Evolutionary conservation across 352 stramenopile species (phyloP), one percentile per base, ranked within the genome.

Genomic region (Phytophthora megakarya): DNA sequence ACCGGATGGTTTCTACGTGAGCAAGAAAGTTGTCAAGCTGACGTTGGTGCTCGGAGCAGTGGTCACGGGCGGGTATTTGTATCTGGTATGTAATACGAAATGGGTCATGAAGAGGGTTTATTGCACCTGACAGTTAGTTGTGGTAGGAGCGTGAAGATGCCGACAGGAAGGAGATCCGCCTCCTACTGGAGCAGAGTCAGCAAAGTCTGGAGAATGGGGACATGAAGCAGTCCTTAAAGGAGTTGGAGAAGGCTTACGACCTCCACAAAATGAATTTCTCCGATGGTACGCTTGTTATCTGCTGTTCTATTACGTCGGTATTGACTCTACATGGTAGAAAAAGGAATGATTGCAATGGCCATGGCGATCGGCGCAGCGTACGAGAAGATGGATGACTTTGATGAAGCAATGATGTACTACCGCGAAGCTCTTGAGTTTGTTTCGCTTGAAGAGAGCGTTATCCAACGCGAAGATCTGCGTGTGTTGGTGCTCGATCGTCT

Each of bases 401-500:
- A 53, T 3, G 46, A 69, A 30, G 83, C 83, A 9, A 80, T 73
- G 18, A 61, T 70, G 26, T 89, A 80, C 52, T 92, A 92, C 52
- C 60, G 73, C 10, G 79, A 90, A 10, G 79, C 77, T 11, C 57
- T 92, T 10, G 45, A 72, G 12, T 65, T 70, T 25, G 16, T 86
- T 25, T 45, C 65, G 2, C 19, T 61, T 28, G 47, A 65, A n/a
- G 23, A 15, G 10, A 30, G 48, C 7, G 1, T 52, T 12, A 39
- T 46, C 2, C 62, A 78, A 25, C 65, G 70, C 7, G 65, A 77
- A 10, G 45, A 77, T 37, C 57, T 65, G 8, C 77, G 72, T 23
- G 39, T 89, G 2, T 61, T 88, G 40, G 70, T 77, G 28, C 54
- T 90, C 6, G 83, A 90, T 58, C 81, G 75, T 26, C 76, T 92